Evolutionary conservation across 306 rosid species (phyloP), one percentile per base, ranked within the genome.

Genomic region (Begonia fuchsioides): DNA sequence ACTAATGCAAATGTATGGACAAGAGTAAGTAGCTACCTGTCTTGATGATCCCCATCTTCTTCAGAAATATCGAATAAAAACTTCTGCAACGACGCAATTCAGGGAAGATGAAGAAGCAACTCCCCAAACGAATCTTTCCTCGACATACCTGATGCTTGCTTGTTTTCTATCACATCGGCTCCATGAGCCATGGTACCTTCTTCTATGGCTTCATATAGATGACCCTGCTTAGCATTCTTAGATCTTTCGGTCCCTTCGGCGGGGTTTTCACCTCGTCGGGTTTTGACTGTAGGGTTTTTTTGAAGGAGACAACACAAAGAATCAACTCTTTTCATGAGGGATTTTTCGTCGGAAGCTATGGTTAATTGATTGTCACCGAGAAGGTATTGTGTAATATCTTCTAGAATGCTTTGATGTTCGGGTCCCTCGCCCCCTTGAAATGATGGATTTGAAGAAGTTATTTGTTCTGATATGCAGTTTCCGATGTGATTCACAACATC

Each of bases 311-410:
- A 81, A 52, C 75, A 76, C 15, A 86, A 77, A 56, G 95, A 86
- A 65, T 86, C 69, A 67, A 86, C 95, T 72, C 95, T 76, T 59
- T 87, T 56, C 93, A 86, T 86, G 44, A 86, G 77, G 55, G 85
- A 86, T 51, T 79, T 76, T 67, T 86, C 95, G 52, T 86, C 95
- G 6, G 93, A 76, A 45, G 73, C 58, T 1, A 76, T 60, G 35
- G 77, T 48, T 18, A 56, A 71, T 63, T 81, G 93, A 44, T 68
- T 78, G 75, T 86, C 95, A 19, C 38, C 78, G 39, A 86, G 82
- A 49, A 86, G 69, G 71, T 74, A 69, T 47, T 81, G 86, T 8
- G 88, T 67, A 68, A 86, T 65, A 60, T 74, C 88, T 52, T 81
- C 86, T 5, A 86, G 76, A 32, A 86, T 72, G 48, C 70, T 88